Conservation (phyloP, 306 rosid species). For the Citrullus amarus region DNA sequence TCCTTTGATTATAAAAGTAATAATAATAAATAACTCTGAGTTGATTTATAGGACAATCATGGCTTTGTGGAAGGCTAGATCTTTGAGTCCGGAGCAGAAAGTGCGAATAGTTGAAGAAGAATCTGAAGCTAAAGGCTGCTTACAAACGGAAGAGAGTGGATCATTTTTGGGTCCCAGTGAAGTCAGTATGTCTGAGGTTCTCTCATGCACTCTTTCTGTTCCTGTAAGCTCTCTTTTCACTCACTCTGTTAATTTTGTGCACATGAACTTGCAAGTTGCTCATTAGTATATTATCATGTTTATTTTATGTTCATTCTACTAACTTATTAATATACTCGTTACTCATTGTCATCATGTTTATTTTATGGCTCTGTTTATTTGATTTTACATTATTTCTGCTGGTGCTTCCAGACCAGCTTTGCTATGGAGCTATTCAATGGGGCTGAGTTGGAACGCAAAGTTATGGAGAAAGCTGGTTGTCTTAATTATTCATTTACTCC, state of each 20-base stretch:
- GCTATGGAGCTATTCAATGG: slow-evolving; percentile 69
- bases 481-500: slow-evolving; percentile 62
- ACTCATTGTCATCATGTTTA: neutral
- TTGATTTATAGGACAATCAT: slow-evolving; percentile 62
- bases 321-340: neutral
- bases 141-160: slow-evolving; percentile 58
- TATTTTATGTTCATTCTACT: neutral
- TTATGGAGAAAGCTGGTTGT: slow-evolving; percentile 81
- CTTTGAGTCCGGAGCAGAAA: slow-evolving; percentile 88
- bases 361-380: neutral
- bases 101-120: slow-evolving; percentile 76
- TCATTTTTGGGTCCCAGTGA: slow-evolving; percentile 59
- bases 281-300: neutral
- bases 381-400: slow-evolving; percentile 12
- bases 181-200: slow-evolving; percentile 69
- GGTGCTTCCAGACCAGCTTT: slow-evolving; percentile 43
- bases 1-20: neutral
- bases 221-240: slow-evolving; percentile 42
- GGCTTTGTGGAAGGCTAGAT: slow-evolving; percentile 94
- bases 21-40: neutral
- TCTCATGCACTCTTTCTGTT: slow-evolving; percentile 36
- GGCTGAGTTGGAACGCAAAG: slow-evolving; percentile 58
- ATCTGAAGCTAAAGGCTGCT: slow-evolving; percentile 43
- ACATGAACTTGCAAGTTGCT: neutral
- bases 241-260: slow-evolving; percentile 10